A percentile compares a stretch with the other conserved stretches of the same genome.
Evolutionary conservation across 75 land plant genomes (phyloP).

Genomic region (Cunninghamia lanceolata): DNA sequence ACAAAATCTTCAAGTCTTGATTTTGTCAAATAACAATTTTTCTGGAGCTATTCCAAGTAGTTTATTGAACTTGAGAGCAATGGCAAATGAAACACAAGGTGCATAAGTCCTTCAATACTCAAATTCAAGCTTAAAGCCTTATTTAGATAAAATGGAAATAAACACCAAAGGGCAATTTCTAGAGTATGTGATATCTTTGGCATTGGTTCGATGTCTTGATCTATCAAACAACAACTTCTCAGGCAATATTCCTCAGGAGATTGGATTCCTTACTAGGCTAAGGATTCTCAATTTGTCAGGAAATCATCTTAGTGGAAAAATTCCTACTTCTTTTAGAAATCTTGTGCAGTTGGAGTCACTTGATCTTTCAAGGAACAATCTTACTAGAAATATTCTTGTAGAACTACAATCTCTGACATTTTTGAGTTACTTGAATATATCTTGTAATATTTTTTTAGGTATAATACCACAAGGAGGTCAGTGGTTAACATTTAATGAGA

Average conservation of each 20-base stretch:
- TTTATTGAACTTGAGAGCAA: background rate
- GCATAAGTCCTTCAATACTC: background rate
- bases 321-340: conserved; percentile 18
- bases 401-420: conserved; percentile 15
- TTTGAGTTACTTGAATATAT: conserved; percentile 31
- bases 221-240: conserved; percentile 22
- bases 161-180: background rate
- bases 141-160: background rate
- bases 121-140: background rate
- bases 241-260: conserved; percentile 11
- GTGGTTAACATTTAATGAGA: conserved; percentile 10
- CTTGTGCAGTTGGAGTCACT: conserved; percentile 20
- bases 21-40: background rate
- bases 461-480: conserved; percentile 26
- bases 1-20: background rate
- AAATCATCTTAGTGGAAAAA: conserved; percentile 25
- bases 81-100: background rate
- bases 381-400: conserved; percentile 28
- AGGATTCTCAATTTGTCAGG: conserved; percentile 16
- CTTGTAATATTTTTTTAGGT: conserved; percentile 33
- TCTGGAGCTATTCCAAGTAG: background rate
- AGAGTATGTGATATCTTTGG: background rate
- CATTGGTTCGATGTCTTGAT: conserved; percentile 13
- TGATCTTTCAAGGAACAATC: conserved; percentile 33
- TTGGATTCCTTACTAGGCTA: conserved; percentile 8